These are phyloP conservation scores for Tetracladium setigerum DNA, from an alignment of 495 filamentous ascomycete species.

Conservation along the genomic window DNA sequence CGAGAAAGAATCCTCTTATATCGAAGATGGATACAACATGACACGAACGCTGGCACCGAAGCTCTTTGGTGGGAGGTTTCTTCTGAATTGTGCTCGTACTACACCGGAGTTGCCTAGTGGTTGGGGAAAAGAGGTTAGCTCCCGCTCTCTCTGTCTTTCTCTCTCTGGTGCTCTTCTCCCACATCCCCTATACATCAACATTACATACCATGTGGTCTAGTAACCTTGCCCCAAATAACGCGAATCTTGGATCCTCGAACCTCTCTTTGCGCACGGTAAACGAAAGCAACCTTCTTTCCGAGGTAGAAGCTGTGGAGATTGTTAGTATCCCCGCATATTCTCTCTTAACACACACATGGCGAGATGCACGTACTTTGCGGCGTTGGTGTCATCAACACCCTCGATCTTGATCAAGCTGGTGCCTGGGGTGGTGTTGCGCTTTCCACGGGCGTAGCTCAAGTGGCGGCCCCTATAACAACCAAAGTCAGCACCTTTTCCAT, in stretches of 20 bases:
- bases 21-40: constrained; percentile 94
- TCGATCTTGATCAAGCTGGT: constrained; percentile 93
- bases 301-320: constrained; percentile 63
- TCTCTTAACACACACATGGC: not conserved
- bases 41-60: constrained; percentile 96
- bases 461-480: constrained; percentile 67
- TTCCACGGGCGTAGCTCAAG: constrained; percentile 87
- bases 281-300: constrained; percentile 94
- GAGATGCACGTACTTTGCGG: constrained; percentile 70
- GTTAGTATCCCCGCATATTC: constrained; percentile 7
- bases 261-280: constrained; percentile 90
- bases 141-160: not conserved
- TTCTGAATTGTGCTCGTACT: constrained; percentile 90
- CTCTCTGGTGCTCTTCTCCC: too few relatives aligned
- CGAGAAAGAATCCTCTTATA: constrained; percentile 35
- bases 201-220: constrained; percentile 78
- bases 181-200: too few relatives aligned
- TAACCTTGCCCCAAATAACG: constrained; percentile 99
- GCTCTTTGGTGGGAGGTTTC: constrained; percentile 88
- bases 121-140: constrained; percentile 2
- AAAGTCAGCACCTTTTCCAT: constrained; percentile 9
- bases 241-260: constrained; percentile 93
- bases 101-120: constrained; percentile 83
- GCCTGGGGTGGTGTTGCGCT: constrained; percentile 76
- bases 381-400: constrained; percentile 80